A percentile compares a stretch with the other conserved stretches of the same genome.
Evolutionary conservation across 345 rosid species (phyloP).

Genomic region (Diplotaxis tenuifolia): DNA sequence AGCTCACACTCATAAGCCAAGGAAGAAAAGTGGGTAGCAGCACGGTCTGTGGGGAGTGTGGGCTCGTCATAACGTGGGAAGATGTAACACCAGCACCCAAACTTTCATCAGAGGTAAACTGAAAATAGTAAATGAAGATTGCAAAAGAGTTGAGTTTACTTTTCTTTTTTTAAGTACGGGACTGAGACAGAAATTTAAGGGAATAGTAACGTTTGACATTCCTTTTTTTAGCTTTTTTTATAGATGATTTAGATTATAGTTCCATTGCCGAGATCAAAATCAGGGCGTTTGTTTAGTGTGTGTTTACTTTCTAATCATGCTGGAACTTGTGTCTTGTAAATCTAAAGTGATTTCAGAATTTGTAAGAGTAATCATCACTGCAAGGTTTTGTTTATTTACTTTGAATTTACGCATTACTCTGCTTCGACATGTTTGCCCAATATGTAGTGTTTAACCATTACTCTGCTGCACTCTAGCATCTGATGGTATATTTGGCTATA

Average conservation of each 20-base stretch:
- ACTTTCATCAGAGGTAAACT: conserved; percentile 40
- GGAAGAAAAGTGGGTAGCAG: conserved; percentile 68
- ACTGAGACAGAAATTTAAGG: background rate
- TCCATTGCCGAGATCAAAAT: conserved; percentile 23
- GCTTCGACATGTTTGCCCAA: background rate
- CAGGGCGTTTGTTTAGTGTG: conserved; percentile 30
- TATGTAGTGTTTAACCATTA: no score
- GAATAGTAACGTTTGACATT: conserved; percentile 6
- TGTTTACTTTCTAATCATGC: conserved; percentile 18
- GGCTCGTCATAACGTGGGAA: conserved; percentile 80
- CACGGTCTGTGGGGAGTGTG: conserved; percentile 95
- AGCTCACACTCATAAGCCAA: conserved; percentile 93
- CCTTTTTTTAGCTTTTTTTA: background rate
- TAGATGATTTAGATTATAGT: conserved; percentile 26
- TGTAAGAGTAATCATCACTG: background rate
- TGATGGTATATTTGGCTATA: no score
- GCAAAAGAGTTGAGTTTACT: background rate
- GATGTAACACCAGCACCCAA: conserved; percentile 35
- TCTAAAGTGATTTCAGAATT: background rate
- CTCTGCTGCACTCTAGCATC: no score
- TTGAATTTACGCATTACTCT: background rate
- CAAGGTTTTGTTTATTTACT: background rate
- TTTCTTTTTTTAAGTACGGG: background rate
- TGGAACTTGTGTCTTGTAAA: conserved; percentile 26
- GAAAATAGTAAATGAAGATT: conserved; percentile 30